Percentiles rank a stretch among this genome's conserved stretches.
Evolutionary conservation across 2,329 filamentous ascomycete genomes (phyloP).

Genomic region (Neocatenulostroma microsporum): DNA sequence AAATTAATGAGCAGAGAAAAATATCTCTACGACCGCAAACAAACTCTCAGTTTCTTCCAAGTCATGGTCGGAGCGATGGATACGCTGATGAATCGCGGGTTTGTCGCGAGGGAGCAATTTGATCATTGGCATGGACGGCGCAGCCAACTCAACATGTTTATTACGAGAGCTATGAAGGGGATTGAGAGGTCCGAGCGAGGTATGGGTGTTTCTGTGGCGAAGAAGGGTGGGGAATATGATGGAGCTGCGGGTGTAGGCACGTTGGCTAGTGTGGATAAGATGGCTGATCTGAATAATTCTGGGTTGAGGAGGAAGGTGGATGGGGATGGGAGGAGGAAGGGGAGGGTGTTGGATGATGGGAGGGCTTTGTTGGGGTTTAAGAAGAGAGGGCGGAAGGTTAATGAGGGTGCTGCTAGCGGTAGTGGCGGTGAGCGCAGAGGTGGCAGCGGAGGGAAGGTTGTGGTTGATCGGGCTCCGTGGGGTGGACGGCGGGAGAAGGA

Average conservation of each 20-base stretch:
- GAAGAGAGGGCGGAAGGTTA: not conserved
- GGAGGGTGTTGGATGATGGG: not conserved
- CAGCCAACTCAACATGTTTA: slow-evolving; percentile 14
- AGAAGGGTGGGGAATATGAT: slow-evolving; percentile 1
- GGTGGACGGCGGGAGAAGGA: not conserved
- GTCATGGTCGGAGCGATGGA: slow-evolving; percentile 23
- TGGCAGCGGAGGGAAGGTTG: no score
- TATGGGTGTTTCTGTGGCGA: no score
- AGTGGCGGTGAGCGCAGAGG: no score
- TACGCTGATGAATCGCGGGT: slow-evolving; percentile 15
- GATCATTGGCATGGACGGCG: slow-evolving; percentile 16
- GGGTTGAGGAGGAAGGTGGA: no score
- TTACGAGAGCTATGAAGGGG: slow-evolving; percentile 7
- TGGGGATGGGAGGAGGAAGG: not conserved
- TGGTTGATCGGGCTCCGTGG: not conserved
- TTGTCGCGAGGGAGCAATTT: slow-evolving; percentile 15
- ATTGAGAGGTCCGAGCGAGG: no score
- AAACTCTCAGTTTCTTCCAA: slow-evolving; percentile 16
- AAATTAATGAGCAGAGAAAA: slow-evolving; percentile 1
- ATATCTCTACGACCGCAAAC: slow-evolving; percentile 9
- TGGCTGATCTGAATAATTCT: no score
- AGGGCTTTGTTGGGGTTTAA: not conserved
- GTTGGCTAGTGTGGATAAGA: no score
- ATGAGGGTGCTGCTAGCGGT: not conserved
- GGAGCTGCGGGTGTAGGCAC: no score